Base-by-base conservation (phyloP, 805 yeast genomes). In the Starmerella vitae region DNA sequence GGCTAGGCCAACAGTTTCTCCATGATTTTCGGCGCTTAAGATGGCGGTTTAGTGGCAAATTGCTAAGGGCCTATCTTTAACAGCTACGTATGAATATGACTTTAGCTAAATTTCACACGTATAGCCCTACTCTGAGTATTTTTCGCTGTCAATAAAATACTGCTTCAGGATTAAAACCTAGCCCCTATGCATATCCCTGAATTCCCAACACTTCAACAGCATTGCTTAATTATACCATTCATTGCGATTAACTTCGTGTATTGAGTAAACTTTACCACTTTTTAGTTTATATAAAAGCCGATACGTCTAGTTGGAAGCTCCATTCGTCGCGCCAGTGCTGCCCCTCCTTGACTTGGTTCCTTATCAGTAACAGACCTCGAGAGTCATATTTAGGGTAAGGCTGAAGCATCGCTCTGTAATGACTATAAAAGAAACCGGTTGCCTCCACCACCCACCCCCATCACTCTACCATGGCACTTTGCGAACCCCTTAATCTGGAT, bases 401-500 rank as follows among this genome's bases (percentile, higher is more conserved):
- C 10, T 22, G 26, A 22, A 22, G 26, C 26, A 22, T 7, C 26
- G 26, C 12, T n/a, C n/a, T n/a, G n/a, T n/a, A n/a, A n/a, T n/a
- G n/a, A n/a, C n/a, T n/a, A n/a, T n/a, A n/a, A n/a, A n/a, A n/a
- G n/a, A n/a, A n/a, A n/a, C n/a, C n/a, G 13, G 12, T 24, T 24
- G 27, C 27, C 13, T 24, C 9, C 27, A 24, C 13, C 27, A 9
- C 27, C 27, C 12, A 24, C 27, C 27, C 27, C 27, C 27, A 24
- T n/a, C n/a, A n/a, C n/a, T n/a, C n/a, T n/a, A n/a, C n/a, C n/a
- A 33, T 15, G 36, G 9, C 20, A 5, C 18, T 38, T 4, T 41
- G 41, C 1, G 43, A 34, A 14, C 49, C 53, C 4, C 24, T 37
- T 20, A 41, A 43, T 26, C 37, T 52, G 6, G 46, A 42, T 30